phyloP scores from a whole-genome alignment of 2,329 filamentous ascomycete species.

The Colletotrichum neosansevieriae region DNA sequence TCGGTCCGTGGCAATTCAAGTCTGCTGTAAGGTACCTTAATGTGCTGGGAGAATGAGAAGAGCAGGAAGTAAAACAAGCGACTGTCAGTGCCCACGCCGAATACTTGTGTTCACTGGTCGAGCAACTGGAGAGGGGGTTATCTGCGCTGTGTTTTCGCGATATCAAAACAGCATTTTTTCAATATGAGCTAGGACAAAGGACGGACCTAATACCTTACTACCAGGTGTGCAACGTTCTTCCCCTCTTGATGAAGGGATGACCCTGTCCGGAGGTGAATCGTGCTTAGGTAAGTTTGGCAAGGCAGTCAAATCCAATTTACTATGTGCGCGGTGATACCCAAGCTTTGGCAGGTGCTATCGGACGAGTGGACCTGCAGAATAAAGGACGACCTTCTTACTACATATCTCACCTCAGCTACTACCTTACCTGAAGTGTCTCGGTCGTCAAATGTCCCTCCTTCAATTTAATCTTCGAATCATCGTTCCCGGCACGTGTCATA shows the following conservation, averaged over 20 bases:
- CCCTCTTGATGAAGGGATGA: not conserved
- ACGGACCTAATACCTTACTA: constrained; percentile 13
- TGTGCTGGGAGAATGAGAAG: not conserved
- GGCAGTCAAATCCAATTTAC: no score
- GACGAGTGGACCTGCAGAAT: constrained; percentile 8
- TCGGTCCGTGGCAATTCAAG: constrained; percentile 22
- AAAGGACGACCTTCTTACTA: no score
- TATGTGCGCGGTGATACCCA: no score
- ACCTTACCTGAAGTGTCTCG: no score
- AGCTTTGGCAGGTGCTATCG: constrained; percentile 4
- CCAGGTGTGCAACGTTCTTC: not conserved
- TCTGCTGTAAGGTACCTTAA: not conserved
- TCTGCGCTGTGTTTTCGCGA: not conserved
- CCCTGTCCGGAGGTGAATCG: not conserved
- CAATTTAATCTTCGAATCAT: no score
- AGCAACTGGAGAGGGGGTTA: not conserved
- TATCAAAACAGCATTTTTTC: constrained; percentile 2
- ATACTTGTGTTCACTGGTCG: not conserved
- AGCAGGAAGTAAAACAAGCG: not conserved
- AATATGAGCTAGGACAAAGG: constrained; percentile 4
- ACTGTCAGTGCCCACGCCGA: not conserved
- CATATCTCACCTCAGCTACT: no score
- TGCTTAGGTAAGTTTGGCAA: constrained; percentile 7
- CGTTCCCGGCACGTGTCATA: no score
- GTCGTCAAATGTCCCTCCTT: no score